Conservation (phyloP, 2,329 filamentous ascomycete species). For the Cytospora piceicola region DNA sequence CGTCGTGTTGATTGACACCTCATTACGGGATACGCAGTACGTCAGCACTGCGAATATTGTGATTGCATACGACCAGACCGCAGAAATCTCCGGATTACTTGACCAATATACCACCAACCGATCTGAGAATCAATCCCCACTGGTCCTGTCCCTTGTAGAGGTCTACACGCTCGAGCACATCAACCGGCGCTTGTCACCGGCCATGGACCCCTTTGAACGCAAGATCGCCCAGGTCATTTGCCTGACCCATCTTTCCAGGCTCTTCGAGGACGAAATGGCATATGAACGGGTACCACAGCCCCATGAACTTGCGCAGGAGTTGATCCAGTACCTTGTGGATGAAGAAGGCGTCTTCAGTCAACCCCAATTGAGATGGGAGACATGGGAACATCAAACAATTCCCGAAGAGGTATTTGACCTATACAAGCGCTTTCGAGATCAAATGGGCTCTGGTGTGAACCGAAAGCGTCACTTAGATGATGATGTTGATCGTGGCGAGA, state of each 20-base stretch:
- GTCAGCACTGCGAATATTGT: slow-evolving; percentile 44
- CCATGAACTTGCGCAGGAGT: slow-evolving; percentile 50
- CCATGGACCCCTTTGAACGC: slow-evolving; percentile 48
- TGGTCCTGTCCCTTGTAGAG: slow-evolving; percentile 55
- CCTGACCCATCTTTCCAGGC: slow-evolving; percentile 42
- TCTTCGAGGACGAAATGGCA: slow-evolving; percentile 36
- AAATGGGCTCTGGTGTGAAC: slow-evolving; percentile 33
- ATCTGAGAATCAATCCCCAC: slow-evolving; percentile 37
- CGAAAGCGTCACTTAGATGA: slow-evolving; percentile 55
- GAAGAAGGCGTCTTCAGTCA: slow-evolving; percentile 27
- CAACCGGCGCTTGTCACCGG: slow-evolving; percentile 48
- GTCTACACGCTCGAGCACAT: slow-evolving; percentile 61
- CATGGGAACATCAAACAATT: slow-evolving; percentile 52
- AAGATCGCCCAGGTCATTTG: slow-evolving; percentile 43
- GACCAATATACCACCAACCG: slow-evolving; percentile 33
- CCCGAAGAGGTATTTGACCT: slow-evolving; percentile 54
- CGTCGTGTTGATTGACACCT: slow-evolving; percentile 24
- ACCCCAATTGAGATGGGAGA: slow-evolving; percentile 25
- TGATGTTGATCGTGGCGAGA: slow-evolving; percentile 37
- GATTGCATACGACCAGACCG: slow-evolving; percentile 58
- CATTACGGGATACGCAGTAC: slow-evolving; percentile 5
- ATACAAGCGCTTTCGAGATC: slow-evolving; percentile 47
- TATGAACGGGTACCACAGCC: slow-evolving; percentile 42
- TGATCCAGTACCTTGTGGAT: slow-evolving; percentile 38
- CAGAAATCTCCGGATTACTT: slow-evolving; percentile 44